Evolutionary conservation across 805 yeast species (phyloP).

Genomic region (Saturnispora dispora): DNA sequence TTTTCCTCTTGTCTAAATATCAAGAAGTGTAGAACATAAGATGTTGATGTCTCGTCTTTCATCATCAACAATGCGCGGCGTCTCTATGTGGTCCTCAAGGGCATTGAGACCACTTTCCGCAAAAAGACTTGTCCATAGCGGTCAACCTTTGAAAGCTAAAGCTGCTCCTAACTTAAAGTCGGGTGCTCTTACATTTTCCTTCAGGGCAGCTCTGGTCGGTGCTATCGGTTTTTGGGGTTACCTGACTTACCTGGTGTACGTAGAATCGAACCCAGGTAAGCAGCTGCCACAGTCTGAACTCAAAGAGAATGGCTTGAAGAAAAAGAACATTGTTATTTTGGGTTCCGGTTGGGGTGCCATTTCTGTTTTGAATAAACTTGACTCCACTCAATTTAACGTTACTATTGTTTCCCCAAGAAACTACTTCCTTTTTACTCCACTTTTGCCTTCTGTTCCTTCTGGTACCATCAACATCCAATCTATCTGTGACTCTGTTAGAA

Average conservation of each 20-base stretch:
- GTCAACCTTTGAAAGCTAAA: neutral
- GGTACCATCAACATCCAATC: slow-evolving; percentile 88
- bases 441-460: slow-evolving; percentile 89
- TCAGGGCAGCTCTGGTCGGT: slow-evolving; percentile 44
- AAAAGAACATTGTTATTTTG: slow-evolving; percentile 67
- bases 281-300: slow-evolving; percentile 50
- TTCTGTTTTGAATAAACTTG: slow-evolving; percentile 73
- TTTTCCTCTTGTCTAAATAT: neutral
- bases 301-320: slow-evolving; percentile 42
- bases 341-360: slow-evolving; percentile 97
- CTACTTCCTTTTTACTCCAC: slow-evolving; percentile 92
- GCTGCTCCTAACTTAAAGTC: slow-evolving; percentile 10
- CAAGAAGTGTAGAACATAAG: neutral
- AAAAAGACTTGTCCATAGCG: neutral
- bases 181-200: slow-evolving; percentile 30
- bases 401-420: slow-evolving; percentile 89
- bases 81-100: neutral
- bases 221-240: slow-evolving; percentile 46
- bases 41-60: neutral
- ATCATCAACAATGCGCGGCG: neutral
- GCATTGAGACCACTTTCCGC: neutral
- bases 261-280: slow-evolving; percentile 50
- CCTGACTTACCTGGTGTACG: slow-evolving; percentile 52
- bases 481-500: slow-evolving; percentile 86
- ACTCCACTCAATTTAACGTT: slow-evolving; percentile 80